Evolutionary conservation across 306 rosid genomes (phyloP).

Genomic region (Fragaria ananassa): DNA sequence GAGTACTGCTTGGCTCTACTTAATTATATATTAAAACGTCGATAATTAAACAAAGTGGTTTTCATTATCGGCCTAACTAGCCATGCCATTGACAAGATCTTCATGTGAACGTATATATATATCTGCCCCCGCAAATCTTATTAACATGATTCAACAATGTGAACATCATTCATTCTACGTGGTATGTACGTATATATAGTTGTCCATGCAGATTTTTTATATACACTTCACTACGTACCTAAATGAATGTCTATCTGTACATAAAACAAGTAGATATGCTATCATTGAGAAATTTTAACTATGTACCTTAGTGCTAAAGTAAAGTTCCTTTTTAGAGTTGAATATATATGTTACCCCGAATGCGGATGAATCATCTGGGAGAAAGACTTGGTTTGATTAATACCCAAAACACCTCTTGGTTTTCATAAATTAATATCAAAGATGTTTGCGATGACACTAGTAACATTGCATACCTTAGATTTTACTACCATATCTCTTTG

Average conservation of each 20-base stretch:
- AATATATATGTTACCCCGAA: neutral
- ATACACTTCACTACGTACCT: neutral
- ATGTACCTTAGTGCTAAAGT: neutral
- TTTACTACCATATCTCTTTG: too few species aligned
- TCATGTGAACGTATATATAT: neutral
- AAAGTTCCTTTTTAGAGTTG: neutral
- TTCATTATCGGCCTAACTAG: neutral
- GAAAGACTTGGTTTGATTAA: neutral
- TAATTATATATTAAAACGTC: neutral
- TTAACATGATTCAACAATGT: slow-evolving; percentile 4
- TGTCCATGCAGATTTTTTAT: neutral
- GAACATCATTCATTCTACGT: neutral
- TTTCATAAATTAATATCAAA: neutral
- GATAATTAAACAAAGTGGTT: neutral
- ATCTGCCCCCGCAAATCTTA: slow-evolving; percentile 6
- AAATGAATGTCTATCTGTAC: neutral
- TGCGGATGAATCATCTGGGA: neutral
- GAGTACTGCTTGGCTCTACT: neutral
- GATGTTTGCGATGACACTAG: neutral
- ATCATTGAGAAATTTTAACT: neutral
- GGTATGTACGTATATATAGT: too few species aligned
- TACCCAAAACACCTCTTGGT: too few species aligned
- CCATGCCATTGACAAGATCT: neutral
- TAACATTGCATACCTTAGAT: too few species aligned
- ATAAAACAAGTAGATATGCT: neutral